A percentile compares a stretch with the other conserved stretches of the same genome.
These are phyloP conservation scores for Populus simonii DNA, from an alignment of 345 rosid genomes.

Conservation along the genomic window DNA sequence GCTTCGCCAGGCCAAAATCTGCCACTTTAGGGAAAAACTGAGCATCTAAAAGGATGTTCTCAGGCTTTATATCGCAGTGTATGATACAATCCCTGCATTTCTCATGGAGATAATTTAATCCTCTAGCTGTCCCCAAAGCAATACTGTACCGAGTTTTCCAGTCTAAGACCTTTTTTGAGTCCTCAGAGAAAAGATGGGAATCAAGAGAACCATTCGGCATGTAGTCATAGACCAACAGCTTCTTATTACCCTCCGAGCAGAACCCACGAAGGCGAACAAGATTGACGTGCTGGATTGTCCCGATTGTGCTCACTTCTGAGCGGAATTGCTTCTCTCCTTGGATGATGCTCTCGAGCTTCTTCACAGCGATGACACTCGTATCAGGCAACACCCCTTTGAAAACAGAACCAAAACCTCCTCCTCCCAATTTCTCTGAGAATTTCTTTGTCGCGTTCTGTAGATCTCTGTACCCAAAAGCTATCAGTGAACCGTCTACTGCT, in stretches of 20 bases:
- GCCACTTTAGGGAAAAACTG: slow-evolving; percentile 74
- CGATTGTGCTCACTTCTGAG: slow-evolving; percentile 67
- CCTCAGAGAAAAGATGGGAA: slow-evolving; percentile 43
- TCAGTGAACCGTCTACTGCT: slow-evolving; percentile 56
- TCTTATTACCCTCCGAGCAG: slow-evolving; percentile 66
- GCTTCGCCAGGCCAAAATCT: slow-evolving; percentile 84
- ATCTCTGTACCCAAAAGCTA: slow-evolving; percentile 64
- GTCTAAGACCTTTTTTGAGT: slow-evolving; percentile 32
- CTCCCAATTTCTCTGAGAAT: slow-evolving; percentile 72
- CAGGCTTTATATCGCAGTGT: slow-evolving; percentile 87
- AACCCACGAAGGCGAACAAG: slow-evolving; percentile 82
- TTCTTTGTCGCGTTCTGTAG: slow-evolving; percentile 66
- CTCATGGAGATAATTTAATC: slow-evolving; percentile 73
- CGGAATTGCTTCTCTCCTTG: slow-evolving; percentile 95
- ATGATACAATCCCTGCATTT: slow-evolving; percentile 84
- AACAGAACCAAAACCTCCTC: slow-evolving; percentile 92
- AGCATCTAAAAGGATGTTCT: slow-evolving; percentile 68
- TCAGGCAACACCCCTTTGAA: slow-evolving; percentile 68
- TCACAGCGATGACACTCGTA: slow-evolving; percentile 67
- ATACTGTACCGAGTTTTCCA: slow-evolving; percentile 67
- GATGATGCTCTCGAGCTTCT: slow-evolving; percentile 67
- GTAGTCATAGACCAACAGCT: slow-evolving; percentile 69
- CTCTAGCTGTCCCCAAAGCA: slow-evolving; percentile 77
- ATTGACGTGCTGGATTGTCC: slow-evolving; percentile 75
- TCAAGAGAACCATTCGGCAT: no score